Evolutionary conservation across 2,329 filamentous ascomycete genomes (phyloP), one percentile per base, ranked within the genome.

Genomic region (Pseudogymnoascus sp.): DNA sequence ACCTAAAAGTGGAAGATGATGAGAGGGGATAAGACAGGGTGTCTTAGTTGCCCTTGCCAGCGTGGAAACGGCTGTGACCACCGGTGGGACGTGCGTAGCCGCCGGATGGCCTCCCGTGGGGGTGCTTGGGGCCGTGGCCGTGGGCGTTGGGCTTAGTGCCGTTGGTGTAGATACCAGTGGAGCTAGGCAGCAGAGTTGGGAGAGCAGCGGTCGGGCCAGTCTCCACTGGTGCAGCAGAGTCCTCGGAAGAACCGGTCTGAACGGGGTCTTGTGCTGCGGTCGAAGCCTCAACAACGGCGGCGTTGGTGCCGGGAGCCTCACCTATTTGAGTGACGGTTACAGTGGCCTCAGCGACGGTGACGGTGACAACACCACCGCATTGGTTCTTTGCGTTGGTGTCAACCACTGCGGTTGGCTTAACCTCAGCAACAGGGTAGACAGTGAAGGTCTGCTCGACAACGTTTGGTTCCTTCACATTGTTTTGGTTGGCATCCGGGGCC

Each of bases 161-260:
- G 29, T 56, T 56, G 50, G n/a, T 56, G 16, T 56, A 56, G 29
- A 56, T 56, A 33, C 50, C 50, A 56, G 50, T 56, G 26, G 50
- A 31, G 47, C 47, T 56, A 19, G 47, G 47, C 26, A 56, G n/a
- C 2, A 56, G n/a, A 3, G 29, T 56, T 31, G 50, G 50, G 29
- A 56, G 29, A 56, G 31, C 16, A 13, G 21, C 21, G 1, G 42
- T 13, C n/a, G 42, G 42, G 16, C 16, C 6, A 2, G 16, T n/a
- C 10, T 56, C 29, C 1, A 33, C 50, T 56, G 50, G 50, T 3
- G 50, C 29, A 21, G 29, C 29, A 56, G 50, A 33, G 29, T n/a
- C 50, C n/a, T 33, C 16, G 10, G n/a, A 14, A 14, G 50, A 19
- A 4, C 16, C 50, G 6, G 4, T 29, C 29, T 56, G 16, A 11